Base-by-base conservation (phyloP, 2,329 filamentous ascomycete species). In the Cyphellophora europaea region DNA sequence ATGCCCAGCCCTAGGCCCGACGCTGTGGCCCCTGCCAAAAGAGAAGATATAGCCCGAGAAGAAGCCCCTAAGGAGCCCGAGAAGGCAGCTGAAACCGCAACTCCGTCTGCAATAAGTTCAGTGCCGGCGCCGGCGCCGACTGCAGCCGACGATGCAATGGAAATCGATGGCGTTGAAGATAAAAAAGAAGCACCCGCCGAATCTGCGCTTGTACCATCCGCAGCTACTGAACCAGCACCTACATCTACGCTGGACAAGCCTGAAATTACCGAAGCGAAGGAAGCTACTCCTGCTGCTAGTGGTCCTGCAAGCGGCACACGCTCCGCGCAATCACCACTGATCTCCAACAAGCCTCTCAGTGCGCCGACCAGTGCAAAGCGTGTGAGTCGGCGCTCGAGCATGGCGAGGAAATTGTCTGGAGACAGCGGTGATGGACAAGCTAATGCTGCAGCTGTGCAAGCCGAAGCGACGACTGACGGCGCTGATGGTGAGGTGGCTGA, bases 371-470 rank as follows among this genome's bases (percentile, higher is more conserved):
- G 43, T 15, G 41, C 19, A 19, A 35, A 33, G 29, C 38, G 43
- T 27, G 19, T 28, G 3, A 44, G 41, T 33, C 38, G 43, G 21
- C 41, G 41, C 14, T 39, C 28, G 5, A 46, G 41, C 30, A 14
- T 27, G 10, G 36, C 37, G 5, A 32, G 38, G 23, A 36, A 36
- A 31, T 41, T 30, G 6, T 30, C 27, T 11, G 14, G 18, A 16
- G 27, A 30, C 3, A 30, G 27, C 27, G 18, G 14, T 6, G 27
- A 30, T 4, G 27, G 27, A 4, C 27, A 13, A 11, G 14, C 27
- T 5, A 30, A 13, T 2, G 27, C 27, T 11, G 14, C 27, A 5
- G 10, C 27, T 16, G 15, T 16, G n/a, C 15, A 30, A 10, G 27
- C 27, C 5, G 27, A 30, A 13, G 27, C 15, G 4, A 16, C n/a